Evolutionary conservation across 179 eudicot species (phyloP).

Genomic region (Corrigiola litoralis): DNA sequence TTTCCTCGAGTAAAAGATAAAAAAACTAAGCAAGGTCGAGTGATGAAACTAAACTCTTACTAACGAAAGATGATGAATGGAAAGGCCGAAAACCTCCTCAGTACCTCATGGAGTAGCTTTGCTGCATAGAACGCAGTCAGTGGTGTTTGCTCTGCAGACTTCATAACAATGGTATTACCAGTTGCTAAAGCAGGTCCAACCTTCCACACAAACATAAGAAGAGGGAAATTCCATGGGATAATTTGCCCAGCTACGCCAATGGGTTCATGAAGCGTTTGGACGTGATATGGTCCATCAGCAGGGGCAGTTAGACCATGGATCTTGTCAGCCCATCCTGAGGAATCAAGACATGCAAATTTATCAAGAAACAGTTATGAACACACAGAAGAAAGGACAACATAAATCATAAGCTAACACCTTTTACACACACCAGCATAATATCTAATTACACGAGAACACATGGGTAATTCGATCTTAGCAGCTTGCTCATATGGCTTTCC

Average conservation of each 20-base stretch:
- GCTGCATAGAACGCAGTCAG: conserved; percentile 44
- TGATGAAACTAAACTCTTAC: no score
- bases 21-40: background rate
- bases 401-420: background rate
- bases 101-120: conserved; percentile 43
- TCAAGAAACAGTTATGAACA: background rate
- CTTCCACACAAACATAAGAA: conserved; percentile 45
- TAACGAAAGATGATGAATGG: background rate
- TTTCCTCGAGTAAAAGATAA: background rate
- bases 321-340: conserved; percentile 42
- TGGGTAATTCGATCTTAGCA: conserved; percentile 33
- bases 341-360: background rate
- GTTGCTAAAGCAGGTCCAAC: conserved; percentile 51
- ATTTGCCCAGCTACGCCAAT: conserved; percentile 59
- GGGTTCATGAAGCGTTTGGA: conserved; percentile 50
- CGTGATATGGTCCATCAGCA: conserved; percentile 37
- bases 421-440: conserved; percentile 38
- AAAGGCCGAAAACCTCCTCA: background rate
- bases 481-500: conserved; percentile 44
- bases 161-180: conserved; percentile 45
- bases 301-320: conserved; percentile 44
- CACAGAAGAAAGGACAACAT: background rate
- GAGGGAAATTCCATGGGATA: conserved; percentile 57
- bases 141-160: conserved; percentile 63
- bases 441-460: conserved; percentile 39